Evolutionary conservation across 2,329 filamentous ascomycete species (phyloP), one percentile per base, ranked within the genome.

Genomic region (Epichloe coenophiala): DNA sequence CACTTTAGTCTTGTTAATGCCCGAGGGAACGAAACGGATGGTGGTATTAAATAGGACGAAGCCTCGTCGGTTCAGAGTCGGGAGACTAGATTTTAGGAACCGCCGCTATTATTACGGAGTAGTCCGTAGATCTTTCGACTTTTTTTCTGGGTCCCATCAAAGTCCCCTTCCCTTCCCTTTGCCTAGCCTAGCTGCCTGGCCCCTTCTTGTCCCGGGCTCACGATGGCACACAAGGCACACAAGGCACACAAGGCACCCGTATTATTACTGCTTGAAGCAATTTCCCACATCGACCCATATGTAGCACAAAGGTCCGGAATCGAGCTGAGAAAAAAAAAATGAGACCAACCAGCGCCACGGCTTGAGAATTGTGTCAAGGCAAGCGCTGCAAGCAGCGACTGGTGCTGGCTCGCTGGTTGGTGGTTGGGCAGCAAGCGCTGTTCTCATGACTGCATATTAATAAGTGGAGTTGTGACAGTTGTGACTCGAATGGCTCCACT

Each of bases 121-220:
- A 21, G 31, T n/a, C n/a, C n/a, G n/a, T n/a, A n/a, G n/a, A 33
- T 19, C 23, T 38, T 42, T 48, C 53, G 55, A 58, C 56, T 62
- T 63, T 63, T 63, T 60, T 62, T 61, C 56, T 55, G 57, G 57
- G 53, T 50, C 54, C 45, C 54, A 56, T 45, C 50, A 54, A 58
- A 55, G 27, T 27, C 27, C 27, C 27, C 27, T 23, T 27, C 27
- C 7, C 27, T 19, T 19, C 19, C 19, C 19, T 19, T 8, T 27
- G 23, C 23, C 23, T 27, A 58, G 59, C 60, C 40, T 42, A 15
- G 13, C 21, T 19, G 12, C 15, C 31, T 21, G n/a, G 23, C n/a
- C 42, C 47, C 40, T 38, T n/a, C 27, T 19, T 19, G 19, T 19
- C n/a, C n/a, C n/a, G n/a, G n/a, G n/a, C n/a, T n/a, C n/a, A n/a